phyloP scores from a whole-genome alignment of 129 eudicot species.

The Saussurea involucrata region DNA sequence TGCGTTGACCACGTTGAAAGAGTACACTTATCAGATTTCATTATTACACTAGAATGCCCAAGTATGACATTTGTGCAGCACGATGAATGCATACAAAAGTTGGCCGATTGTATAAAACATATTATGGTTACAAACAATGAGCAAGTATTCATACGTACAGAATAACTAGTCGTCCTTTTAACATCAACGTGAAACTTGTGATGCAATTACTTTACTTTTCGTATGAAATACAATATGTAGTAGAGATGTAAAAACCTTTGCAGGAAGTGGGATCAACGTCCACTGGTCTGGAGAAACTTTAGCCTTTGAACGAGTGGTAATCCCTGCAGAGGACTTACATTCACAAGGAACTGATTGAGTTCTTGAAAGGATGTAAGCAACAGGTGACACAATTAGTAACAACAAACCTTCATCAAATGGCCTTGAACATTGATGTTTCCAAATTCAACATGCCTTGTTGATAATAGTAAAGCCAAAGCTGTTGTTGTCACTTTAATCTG shows the following conservation, averaged over 20 bases:
- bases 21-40: constrained; percentile 11
- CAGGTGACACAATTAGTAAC: not conserved
- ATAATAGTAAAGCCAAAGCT: constrained; percentile 81
- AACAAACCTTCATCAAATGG: constrained; percentile 67
- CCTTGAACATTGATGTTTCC: constrained; percentile 75
- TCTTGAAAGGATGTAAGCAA: not conserved
- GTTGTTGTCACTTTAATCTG: constrained; percentile 91
- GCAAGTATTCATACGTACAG: not conserved
- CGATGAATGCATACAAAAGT: not conserved
- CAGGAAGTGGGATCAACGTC: constrained; percentile 78
- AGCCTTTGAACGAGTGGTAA: constrained; percentile 92
- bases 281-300: constrained; percentile 82
- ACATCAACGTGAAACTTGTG: not conserved
- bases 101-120: not conserved
- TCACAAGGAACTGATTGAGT: constrained; percentile 16
- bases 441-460: constrained; percentile 72
- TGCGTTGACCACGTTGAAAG: constrained; percentile 23
- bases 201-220: not conserved
- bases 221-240: not conserved
- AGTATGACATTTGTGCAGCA: not conserved
- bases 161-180: not conserved
- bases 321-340: constrained; percentile 76
- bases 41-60: not conserved
- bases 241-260: constrained; percentile 55
- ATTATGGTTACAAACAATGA: not conserved